Conservation (phyloP, 108 stramenopile species). For the Poteriospumella lacustris region DNA sequence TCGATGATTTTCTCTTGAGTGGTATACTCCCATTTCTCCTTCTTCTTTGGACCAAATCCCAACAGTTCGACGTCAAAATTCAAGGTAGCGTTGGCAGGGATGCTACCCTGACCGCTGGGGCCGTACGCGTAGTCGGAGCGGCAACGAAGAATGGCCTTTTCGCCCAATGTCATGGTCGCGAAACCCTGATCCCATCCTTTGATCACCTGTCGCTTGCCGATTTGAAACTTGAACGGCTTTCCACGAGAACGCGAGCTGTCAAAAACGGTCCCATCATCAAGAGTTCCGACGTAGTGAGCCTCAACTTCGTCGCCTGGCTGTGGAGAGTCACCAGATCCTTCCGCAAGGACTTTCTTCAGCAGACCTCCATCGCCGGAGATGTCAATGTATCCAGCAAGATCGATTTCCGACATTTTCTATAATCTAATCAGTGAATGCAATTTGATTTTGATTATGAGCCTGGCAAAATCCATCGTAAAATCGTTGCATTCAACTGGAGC, state of each 20-base stretch:
- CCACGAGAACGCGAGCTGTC: conserved; percentile 75
- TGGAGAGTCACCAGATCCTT: conserved; percentile 66
- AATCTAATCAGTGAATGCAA: conserved; percentile 56
- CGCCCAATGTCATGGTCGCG: conserved; percentile 47
- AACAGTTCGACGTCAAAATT: conserved; percentile 53
- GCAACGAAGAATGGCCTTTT: conserved; percentile 50
- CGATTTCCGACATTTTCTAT: conserved; percentile 39
- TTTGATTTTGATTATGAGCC: too few species aligned
- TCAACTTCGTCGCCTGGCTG: conserved; percentile 66
- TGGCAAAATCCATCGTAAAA: too few species aligned
- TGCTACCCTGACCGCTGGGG: conserved; percentile 33
- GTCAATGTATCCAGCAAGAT: conserved; percentile 54
- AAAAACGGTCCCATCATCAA: conserved; percentile 47
- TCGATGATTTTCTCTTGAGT: conserved; percentile 68
- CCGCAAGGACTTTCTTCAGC: conserved; percentile 63
- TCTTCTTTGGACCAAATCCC: conserved; percentile 44
- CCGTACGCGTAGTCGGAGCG: conserved; percentile 54
- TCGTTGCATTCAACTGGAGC: too few species aligned
- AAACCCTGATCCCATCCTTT: conserved; percentile 84
- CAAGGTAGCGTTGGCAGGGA: conserved; percentile 47
- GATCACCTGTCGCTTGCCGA: conserved; percentile 87
- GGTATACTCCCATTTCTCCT: conserved; percentile 61
- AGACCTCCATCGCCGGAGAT: conserved; percentile 77
- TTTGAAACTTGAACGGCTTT: conserved; percentile 83
- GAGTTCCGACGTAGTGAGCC: conserved; percentile 75